phyloP scores from a whole-genome alignment of 106 monocot genomes.

The Vanilla planifolia region DNA sequence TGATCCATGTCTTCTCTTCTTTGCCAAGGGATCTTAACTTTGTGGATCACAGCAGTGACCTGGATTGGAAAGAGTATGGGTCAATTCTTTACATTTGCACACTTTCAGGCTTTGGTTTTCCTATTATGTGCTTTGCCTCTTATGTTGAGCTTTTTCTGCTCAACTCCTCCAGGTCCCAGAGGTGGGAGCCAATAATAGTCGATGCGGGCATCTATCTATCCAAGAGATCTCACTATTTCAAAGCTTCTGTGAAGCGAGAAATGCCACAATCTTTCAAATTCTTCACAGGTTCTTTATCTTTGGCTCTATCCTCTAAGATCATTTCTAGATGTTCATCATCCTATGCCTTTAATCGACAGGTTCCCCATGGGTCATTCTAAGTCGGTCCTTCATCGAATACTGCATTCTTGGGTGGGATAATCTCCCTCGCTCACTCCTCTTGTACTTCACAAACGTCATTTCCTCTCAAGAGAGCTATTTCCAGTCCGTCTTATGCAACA shows the following conservation, averaged over 20 bases:
- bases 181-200: conserved; percentile 60
- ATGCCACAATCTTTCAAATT: conserved; percentile 54
- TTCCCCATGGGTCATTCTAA: conserved; percentile 78
- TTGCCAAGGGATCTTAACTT: conserved; percentile 53
- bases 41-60: conserved; percentile 47
- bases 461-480: conserved; percentile 47
- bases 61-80: conserved; percentile 62
- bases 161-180: conserved; percentile 23
- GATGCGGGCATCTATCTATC: conserved; percentile 51
- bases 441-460: conserved; percentile 51
- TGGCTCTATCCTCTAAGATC: neutral
- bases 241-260: conserved; percentile 37
- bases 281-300: conserved; percentile 32
- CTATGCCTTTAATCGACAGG: conserved; percentile 27
- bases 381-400: conserved; percentile 39
- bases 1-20: conserved; percentile 57
- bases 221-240: conserved; percentile 29
- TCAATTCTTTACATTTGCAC: neutral
- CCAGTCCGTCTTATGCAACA: conserved; percentile 53
- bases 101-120: neutral
- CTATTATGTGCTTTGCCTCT: too few relatives aligned
- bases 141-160: too few relatives aligned
- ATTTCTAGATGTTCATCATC: neutral
- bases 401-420: conserved; percentile 52
- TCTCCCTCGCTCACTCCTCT: conserved; percentile 45